Evolutionary conservation across 768 basidiomycete species (phyloP).

Genomic region (Collybia sordida): DNA sequence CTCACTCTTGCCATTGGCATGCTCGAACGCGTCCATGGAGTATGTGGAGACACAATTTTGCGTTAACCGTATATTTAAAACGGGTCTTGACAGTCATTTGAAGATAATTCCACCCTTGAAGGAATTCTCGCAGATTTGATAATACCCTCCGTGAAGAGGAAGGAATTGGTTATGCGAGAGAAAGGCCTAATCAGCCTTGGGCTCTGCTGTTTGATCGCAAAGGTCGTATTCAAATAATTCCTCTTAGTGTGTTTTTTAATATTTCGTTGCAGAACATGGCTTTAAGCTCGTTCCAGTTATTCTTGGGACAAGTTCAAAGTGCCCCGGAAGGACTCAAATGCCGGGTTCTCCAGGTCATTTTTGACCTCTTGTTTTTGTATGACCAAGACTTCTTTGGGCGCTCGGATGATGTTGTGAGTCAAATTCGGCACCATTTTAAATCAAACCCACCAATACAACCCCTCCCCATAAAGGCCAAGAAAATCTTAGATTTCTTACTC

Average conservation of each 20-base stretch:
- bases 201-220: constrained; percentile 83
- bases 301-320: constrained; percentile 76
- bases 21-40: constrained; percentile 89
- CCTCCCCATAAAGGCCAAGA: constrained; percentile 28
- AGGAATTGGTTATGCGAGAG: constrained; percentile 79
- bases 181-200: constrained; percentile 80
- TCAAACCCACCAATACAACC: background rate
- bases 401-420: constrained; percentile 41
- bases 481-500: constrained; percentile 46
- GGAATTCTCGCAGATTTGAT: constrained; percentile 85
- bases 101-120: constrained; percentile 78
- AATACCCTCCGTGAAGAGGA: constrained; percentile 86
- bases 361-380: constrained; percentile 90
- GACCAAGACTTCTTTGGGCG: constrained; percentile 73
- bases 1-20: constrained; percentile 82
- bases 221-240: constrained; percentile 35
- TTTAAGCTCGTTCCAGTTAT: constrained; percentile 72
- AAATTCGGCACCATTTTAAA: background rate
- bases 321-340: constrained; percentile 77
- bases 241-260: background rate
- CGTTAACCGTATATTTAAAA: constrained; percentile 1
- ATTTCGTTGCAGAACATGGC: constrained; percentile 52
- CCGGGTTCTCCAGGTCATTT: constrained; percentile 80
- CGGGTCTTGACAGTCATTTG: constrained; percentile 57
- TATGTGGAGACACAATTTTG: constrained; percentile 41